These are phyloP conservation scores for Santalum album DNA, from an alignment of 164 flowering plant genomes.

Conservation along the genomic window DNA sequence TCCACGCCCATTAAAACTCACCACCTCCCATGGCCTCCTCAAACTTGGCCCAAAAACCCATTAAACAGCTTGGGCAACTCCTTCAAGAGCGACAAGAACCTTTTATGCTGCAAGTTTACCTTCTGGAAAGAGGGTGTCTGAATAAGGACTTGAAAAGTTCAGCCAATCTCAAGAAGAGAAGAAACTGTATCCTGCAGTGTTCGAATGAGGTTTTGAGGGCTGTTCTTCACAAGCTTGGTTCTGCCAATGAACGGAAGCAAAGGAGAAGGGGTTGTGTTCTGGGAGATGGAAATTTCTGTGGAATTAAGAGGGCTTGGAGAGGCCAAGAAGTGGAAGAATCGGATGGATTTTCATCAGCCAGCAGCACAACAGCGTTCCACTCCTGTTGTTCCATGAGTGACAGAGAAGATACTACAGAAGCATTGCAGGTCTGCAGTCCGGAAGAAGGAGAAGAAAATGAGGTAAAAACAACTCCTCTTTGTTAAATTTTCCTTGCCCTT, in stretches of 20 bases:
- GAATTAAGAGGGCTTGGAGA: slow-evolving; percentile 1
- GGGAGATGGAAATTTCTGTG: slow-evolving; percentile 6
- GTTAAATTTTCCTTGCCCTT: too few relatives aligned
- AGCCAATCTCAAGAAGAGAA: too few relatives aligned
- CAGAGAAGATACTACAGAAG: slow-evolving; percentile 13
- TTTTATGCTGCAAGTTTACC: too few relatives aligned
- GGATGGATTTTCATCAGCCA: slow-evolving; percentile 28
- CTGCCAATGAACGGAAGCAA: not conserved
- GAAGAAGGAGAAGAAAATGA: slow-evolving; percentile 4
- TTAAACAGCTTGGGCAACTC: too few relatives aligned
- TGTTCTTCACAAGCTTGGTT: slow-evolving; percentile 23
- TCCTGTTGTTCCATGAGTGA: slow-evolving; percentile 28
- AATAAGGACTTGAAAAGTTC: too few relatives aligned
- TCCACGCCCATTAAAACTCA: too few relatives aligned
- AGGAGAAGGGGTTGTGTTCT: slow-evolving; percentile 6
- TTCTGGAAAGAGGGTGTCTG: too few relatives aligned
- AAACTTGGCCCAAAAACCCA: too few relatives aligned
- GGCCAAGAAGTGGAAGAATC: slow-evolving; percentile 15
- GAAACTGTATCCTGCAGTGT: too few relatives aligned
- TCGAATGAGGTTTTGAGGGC: slow-evolving; percentile 1
- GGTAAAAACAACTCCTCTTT: slow-evolving; percentile 13
- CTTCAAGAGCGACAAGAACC: too few relatives aligned
- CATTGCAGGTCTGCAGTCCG: slow-evolving; percentile 8
- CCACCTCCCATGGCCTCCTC: too few relatives aligned
- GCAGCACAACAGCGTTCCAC: slow-evolving; percentile 19